Evolutionary conservation across 768 basidiomycete genomes (phyloP).

Genomic region (Fomitopsis pulvina): DNA sequence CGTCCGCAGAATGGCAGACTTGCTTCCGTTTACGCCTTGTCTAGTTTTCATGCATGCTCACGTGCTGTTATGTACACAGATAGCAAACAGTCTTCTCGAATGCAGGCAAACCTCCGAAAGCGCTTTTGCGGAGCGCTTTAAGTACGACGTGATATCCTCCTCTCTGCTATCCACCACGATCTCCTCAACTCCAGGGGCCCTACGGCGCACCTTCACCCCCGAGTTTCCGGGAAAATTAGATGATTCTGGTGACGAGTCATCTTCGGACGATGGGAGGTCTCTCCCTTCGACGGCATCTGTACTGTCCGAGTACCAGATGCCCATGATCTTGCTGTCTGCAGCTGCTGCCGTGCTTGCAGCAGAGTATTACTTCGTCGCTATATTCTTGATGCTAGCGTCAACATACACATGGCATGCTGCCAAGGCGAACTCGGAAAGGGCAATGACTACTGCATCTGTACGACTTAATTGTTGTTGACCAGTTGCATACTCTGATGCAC

Average conservation of each 20-base stretch:
- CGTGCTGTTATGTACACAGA: too few species aligned
- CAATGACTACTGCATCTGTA: constrained; percentile 15
- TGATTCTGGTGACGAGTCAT: constrained; percentile 6
- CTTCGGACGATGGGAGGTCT: not conserved
- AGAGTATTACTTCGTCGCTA: constrained; percentile 16
- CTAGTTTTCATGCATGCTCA: too few species aligned
- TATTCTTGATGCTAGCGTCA: constrained; percentile 13
- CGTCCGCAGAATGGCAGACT: too few species aligned
- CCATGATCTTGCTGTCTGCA: constrained; percentile 14
- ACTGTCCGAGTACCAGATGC: constrained; percentile 9
- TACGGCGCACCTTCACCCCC: constrained; percentile 15
- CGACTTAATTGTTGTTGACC: constrained; percentile 10
- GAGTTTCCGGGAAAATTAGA: constrained; percentile 18
- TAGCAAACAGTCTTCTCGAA: constrained; percentile 9
- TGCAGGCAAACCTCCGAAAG: constrained; percentile 17
- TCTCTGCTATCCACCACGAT: constrained; percentile 60
- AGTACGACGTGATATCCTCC: constrained; percentile 78
- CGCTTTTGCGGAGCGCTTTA: constrained; percentile 72
- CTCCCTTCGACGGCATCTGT: not conserved
- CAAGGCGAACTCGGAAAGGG: constrained; percentile 8
- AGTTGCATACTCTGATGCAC: constrained; percentile 8
- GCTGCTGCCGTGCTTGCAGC: constrained; percentile 18
- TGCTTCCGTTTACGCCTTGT: too few species aligned
- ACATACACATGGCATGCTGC: constrained; percentile 11
- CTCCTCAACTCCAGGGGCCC: constrained; percentile 23